A percentile compares a stretch with the other conserved stretches of the same genome.
Evolutionary conservation across 2,329 filamentous ascomycete species (phyloP).

Genomic region (Lasiodiplodia citricola): DNA sequence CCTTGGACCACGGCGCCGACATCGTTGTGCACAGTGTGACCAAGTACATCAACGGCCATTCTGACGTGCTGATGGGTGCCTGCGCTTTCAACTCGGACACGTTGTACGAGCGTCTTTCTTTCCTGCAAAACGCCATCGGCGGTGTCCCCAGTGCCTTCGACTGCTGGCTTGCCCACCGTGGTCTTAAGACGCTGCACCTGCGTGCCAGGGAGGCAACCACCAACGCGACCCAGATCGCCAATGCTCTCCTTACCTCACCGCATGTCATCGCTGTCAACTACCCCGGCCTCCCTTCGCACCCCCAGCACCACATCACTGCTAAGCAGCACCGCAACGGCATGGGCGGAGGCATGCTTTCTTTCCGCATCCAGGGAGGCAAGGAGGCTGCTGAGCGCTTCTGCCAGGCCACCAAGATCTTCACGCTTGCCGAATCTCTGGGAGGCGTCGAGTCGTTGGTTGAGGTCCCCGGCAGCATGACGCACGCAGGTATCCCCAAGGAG

Average conservation of each 20-base stretch:
- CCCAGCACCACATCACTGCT: constrained; percentile 80
- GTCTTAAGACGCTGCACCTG: constrained; percentile 94
- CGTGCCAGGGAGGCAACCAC: constrained; percentile 82
- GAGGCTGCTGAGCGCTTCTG: constrained; percentile 91
- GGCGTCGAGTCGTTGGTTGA: constrained; percentile 93
- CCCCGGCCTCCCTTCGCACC: constrained; percentile 86
- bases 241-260: constrained; percentile 76
- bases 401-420: constrained; percentile 86
- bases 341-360: constrained; percentile 96
- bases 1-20: constrained; percentile 91
- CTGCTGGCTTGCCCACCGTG: constrained; percentile 96
- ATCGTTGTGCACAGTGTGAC: constrained; percentile 97
- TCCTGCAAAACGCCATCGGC: constrained; percentile 97
- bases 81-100: constrained; percentile 90
- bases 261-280: constrained; percentile 93
- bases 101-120: constrained; percentile 77
- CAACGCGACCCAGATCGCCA: constrained; percentile 81
- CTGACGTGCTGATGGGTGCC: constrained; percentile 95
- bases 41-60: constrained; percentile 99
- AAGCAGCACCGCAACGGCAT: constrained; percentile 94
- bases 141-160: constrained; percentile 95
- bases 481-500: constrained; percentile 89
- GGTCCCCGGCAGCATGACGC: constrained; percentile 94
- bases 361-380: constrained; percentile 88
- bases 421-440: constrained; percentile 88